A percentile compares a stretch with the other conserved stretches of the same genome.
Conservation (phyloP, 2,329 filamentous ascomycete genomes). For the Claviceps digitariae region DNA sequence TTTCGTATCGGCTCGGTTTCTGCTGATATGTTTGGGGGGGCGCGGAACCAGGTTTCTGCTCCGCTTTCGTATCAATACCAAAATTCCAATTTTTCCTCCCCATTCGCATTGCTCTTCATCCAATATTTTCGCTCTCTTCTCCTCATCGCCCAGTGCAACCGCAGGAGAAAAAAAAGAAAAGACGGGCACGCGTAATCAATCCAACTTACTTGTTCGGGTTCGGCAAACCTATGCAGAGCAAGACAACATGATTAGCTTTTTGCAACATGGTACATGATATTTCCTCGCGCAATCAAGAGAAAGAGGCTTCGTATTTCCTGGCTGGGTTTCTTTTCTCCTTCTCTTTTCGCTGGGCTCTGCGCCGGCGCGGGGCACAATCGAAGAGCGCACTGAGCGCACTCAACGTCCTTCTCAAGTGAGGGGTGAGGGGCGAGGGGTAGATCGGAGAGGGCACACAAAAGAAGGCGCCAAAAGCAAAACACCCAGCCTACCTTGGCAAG, state of each 20-base stretch:
- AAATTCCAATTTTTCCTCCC: no score
- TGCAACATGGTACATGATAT: background rate
- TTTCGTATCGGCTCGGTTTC: slow-evolving; percentile 29
- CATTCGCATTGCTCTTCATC: no score
- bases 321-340: background rate
- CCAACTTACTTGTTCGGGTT: slow-evolving; percentile 52
- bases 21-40: slow-evolving; percentile 8
- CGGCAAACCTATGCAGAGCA: slow-evolving; percentile 44
- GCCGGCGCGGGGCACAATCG: background rate
- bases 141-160: no score
- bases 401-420: no score
- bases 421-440: no score
- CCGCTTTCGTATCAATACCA: background rate
- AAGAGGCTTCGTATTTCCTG: no score
- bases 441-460: background rate
- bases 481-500: slow-evolving; percentile 63
- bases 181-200: slow-evolving; percentile 3
- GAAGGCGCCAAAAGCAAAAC: slow-evolving; percentile 7
- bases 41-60: slow-evolving; percentile 23
- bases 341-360: background rate
- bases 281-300: background rate
- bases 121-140: no score
- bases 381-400: background rate
- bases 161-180: background rate
- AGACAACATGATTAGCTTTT: background rate